A percentile compares a stretch with the other conserved stretches of the same genome.
Conservation (phyloP, 1,284 basidiomycete genomes). For the Ceratobasidium sp. region DNA sequence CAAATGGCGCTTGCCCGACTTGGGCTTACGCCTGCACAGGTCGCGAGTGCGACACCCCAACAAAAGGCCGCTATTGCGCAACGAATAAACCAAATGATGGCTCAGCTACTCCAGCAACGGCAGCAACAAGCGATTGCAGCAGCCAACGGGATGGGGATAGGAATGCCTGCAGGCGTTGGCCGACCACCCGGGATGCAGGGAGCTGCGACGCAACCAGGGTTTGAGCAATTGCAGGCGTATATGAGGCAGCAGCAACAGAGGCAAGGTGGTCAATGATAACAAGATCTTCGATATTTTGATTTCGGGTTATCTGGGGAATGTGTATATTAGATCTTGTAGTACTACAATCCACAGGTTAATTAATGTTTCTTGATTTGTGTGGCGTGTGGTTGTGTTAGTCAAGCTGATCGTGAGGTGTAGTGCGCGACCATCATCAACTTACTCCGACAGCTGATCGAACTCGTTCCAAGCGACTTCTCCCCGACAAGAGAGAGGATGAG, state of each 20-base stretch:
- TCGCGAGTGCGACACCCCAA: slow-evolving; percentile 2
- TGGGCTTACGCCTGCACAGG: slow-evolving; percentile 32
- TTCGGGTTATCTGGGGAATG: slow-evolving; percentile 4
- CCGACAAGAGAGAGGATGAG: too few relatives aligned
- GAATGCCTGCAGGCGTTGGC: too few relatives aligned
- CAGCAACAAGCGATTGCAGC: slow-evolving; percentile 15
- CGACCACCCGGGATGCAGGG: slow-evolving; percentile 19
- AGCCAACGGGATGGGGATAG: background rate
- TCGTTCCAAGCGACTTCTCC: too few relatives aligned
- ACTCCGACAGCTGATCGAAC: too few relatives aligned
- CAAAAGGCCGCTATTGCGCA: background rate
- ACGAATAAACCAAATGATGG: slow-evolving; percentile 16
- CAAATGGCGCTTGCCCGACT: slow-evolving; percentile 38
- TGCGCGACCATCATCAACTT: background rate
- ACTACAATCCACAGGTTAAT: slow-evolving; percentile 27
- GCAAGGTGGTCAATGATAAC: slow-evolving; percentile 22
- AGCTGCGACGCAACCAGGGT: slow-evolving; percentile 19
- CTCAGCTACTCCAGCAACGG: background rate
- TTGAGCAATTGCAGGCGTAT: slow-evolving; percentile 42
- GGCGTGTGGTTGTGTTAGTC: background rate
- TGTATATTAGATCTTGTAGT: slow-evolving; percentile 6
- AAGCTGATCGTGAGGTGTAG: background rate
- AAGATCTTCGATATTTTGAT: background rate
- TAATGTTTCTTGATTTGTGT: slow-evolving; percentile 1
- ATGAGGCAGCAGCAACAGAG: slow-evolving; percentile 43